These are phyloP conservation scores for Amanita thiersii DNA, from an alignment of 768 basidiomycete species.

Conservation along the genomic window DNA sequence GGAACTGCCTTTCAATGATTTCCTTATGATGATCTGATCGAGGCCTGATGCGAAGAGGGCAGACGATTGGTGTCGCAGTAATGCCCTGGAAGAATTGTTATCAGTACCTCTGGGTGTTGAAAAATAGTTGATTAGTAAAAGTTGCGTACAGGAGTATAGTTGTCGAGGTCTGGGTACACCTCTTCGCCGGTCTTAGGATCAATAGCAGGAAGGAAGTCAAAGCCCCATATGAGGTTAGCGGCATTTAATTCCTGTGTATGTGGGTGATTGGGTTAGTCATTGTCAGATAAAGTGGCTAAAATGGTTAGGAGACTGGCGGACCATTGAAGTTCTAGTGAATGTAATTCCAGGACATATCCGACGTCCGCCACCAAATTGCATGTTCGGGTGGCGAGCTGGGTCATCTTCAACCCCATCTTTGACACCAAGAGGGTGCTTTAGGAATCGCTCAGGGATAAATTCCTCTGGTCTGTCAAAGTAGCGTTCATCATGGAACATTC, in stretches of 20 bases:
- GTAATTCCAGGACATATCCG: slow-evolving; percentile 19
- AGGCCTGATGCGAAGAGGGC: slow-evolving; percentile 9
- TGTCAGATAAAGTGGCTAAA: background rate
- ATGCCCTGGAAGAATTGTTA: slow-evolving; percentile 9
- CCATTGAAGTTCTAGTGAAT: slow-evolving; percentile 14
- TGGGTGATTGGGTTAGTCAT: background rate
- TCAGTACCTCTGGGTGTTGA: background rate
- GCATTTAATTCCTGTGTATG: slow-evolving; percentile 10
- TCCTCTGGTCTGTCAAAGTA: slow-evolving; percentile 15
- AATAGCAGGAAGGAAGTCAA: slow-evolving; percentile 14
- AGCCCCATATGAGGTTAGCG: slow-evolving; percentile 17
- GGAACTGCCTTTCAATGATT: slow-evolving; percentile 9
- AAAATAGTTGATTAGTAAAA: background rate
- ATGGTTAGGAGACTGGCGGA: slow-evolving; percentile 1
- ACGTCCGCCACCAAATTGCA: slow-evolving; percentile 14
- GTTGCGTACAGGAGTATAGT: slow-evolving; percentile 7
- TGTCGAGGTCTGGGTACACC: slow-evolving; percentile 6
- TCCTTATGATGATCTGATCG: slow-evolving; percentile 10
- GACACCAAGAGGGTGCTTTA: slow-evolving; percentile 11
- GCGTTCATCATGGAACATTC: slow-evolving; percentile 16
- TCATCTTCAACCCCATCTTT: slow-evolving; percentile 14
- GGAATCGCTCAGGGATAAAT: slow-evolving; percentile 18
- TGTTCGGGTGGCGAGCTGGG: slow-evolving; percentile 12
- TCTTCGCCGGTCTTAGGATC: slow-evolving; percentile 10
- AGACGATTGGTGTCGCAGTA: slow-evolving; percentile 10